These are phyloP conservation scores for Neurospora sp. DNA, from an alignment of 495 filamentous ascomycete genomes.

Conservation along the genomic window DNA sequence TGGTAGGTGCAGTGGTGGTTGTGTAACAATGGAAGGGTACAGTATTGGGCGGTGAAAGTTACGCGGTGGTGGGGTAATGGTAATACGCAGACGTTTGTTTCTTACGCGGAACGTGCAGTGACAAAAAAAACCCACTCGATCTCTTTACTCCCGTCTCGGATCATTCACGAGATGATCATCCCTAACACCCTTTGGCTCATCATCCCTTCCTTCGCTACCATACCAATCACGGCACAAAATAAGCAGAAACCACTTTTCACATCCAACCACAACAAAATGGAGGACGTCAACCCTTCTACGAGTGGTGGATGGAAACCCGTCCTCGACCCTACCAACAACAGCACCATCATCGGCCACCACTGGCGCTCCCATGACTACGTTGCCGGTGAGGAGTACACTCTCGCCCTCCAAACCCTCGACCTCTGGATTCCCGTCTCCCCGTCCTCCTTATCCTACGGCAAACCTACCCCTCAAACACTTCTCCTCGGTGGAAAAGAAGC, in stretches of 20 bases:
- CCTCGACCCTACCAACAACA: background rate
- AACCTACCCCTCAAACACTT: background rate
- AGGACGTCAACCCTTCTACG: background rate
- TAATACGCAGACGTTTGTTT: background rate
- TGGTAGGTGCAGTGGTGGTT: background rate
- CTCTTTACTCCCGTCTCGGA: background rate
- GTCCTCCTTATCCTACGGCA: background rate
- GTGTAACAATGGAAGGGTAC: background rate
- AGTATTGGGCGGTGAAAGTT: background rate
- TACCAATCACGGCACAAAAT: background rate
- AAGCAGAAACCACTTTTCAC: background rate
- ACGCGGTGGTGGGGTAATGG: background rate
- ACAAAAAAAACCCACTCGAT: background rate
- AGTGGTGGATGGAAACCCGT: constrained; percentile 1
- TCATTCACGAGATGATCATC: background rate
- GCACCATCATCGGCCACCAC: constrained; percentile 11
- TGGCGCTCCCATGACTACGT: too few species aligned
- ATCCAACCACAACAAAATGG: background rate
- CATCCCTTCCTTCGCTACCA: background rate
- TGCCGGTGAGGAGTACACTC: background rate
- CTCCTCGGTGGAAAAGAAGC: background rate
- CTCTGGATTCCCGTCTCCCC: constrained; percentile 11
- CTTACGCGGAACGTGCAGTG: background rate
- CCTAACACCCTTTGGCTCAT: background rate
- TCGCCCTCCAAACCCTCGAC: constrained; percentile 16